A percentile compares a stretch with the other conserved stretches of the same genome.
These are phyloP conservation scores for Neonectria sp. DNA, from an alignment of 2,329 filamentous ascomycete species.

Conservation along the genomic window DNA sequence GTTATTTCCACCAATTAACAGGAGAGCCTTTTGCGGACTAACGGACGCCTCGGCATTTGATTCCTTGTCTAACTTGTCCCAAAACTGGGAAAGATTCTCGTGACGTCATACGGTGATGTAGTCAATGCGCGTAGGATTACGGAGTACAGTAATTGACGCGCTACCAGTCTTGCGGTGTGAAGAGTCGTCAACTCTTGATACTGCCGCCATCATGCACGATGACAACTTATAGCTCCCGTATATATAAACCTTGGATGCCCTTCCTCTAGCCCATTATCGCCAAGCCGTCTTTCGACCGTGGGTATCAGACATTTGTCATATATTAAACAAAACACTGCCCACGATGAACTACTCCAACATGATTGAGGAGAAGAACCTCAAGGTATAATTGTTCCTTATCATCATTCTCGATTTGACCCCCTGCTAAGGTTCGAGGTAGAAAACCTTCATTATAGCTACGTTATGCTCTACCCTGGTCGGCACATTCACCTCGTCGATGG, in stretches of 20 bases:
- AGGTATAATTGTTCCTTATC: conserved; percentile 24
- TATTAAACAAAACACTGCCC: background rate
- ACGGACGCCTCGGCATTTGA: background rate
- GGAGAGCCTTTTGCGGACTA: background rate
- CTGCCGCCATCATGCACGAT: background rate
- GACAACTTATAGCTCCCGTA: background rate
- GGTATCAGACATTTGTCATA: background rate
- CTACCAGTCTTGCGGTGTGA: conserved; percentile 16
- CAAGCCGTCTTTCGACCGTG: background rate
- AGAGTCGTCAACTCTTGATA: background rate
- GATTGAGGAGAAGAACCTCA: conserved; percentile 48
- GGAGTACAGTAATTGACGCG: background rate
- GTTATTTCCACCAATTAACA: background rate
- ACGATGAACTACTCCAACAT: conserved; percentile 44
- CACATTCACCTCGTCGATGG: conserved; percentile 47
- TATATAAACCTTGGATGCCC: background rate
- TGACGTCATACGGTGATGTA: conserved; percentile 10
- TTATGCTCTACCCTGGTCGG: conserved; percentile 46
- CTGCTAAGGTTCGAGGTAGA: conserved; percentile 30
- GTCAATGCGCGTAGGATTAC: conserved; percentile 8
- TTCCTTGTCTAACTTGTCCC: background rate
- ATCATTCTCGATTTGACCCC: background rate
- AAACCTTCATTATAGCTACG: conserved; percentile 47
- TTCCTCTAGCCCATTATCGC: background rate
- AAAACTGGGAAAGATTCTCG: conserved; percentile 4